Percentiles rank a stretch among this genome's conserved stretches.
phyloP scores from a whole-genome alignment of 2,329 filamentous ascomycete genomes.

The Aspergillus sp. region DNA sequence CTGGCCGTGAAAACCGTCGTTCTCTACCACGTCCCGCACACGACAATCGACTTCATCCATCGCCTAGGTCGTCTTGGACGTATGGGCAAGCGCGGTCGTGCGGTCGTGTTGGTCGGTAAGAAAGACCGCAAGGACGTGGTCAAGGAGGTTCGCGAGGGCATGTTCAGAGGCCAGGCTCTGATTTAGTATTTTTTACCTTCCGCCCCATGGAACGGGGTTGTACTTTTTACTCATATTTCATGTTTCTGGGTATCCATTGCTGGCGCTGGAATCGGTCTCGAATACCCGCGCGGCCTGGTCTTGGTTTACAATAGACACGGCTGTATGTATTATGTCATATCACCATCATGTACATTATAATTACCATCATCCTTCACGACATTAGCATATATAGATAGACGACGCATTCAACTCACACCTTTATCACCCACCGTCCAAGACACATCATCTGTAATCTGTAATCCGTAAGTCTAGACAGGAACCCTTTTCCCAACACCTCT shows the following conservation, averaged over 20 bases:
- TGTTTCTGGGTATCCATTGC: slow-evolving; percentile 2
- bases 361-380: background rate
- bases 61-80: slow-evolving; percentile 86
- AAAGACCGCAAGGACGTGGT: slow-evolving; percentile 88
- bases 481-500: background rate
- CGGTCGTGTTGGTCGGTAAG: slow-evolving; percentile 86
- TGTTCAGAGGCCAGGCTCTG: slow-evolving; percentile 77
- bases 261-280: slow-evolving; percentile 8
- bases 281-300: slow-evolving; percentile 8
- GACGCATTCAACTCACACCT: background rate
- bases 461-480: background rate
- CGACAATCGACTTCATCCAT: slow-evolving; percentile 97
- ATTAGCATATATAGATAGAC: background rate
- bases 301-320: slow-evolving; percentile 3
- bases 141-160: slow-evolving; percentile 84
- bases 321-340: slow-evolving; percentile 8
- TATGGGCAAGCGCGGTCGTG: slow-evolving; percentile 87
- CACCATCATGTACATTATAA: slow-evolving; percentile 1
- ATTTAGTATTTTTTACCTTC: slow-evolving; percentile 51
- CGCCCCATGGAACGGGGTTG: background rate
- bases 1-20: slow-evolving; percentile 87
- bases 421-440: background rate
- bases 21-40: slow-evolving; percentile 95
- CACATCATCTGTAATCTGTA: background rate
- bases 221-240: background rate